Percentiles rank a stretch among this genome's conserved stretches.
Evolutionary conservation across 2,329 filamentous ascomycete species (phyloP).

Genomic region (Apiospora kogelbergensis): DNA sequence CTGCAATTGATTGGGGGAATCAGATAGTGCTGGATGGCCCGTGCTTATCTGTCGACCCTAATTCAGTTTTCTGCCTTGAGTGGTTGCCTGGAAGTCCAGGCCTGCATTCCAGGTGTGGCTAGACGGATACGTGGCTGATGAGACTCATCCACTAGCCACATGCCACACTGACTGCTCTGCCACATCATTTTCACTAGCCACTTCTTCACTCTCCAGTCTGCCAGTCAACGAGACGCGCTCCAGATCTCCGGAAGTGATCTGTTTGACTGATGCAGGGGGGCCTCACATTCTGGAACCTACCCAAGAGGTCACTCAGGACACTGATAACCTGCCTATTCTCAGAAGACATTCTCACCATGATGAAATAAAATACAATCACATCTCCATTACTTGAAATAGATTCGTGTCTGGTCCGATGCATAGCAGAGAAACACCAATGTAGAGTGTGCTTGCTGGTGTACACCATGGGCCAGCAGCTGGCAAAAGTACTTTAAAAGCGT

Average conservation of each 20-base stretch:
- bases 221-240: background rate
- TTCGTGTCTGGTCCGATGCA: background rate
- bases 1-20: background rate
- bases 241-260: background rate
- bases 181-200: background rate
- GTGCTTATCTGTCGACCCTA: constrained; percentile 5
- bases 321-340: background rate
- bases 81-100: background rate
- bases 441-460: background rate
- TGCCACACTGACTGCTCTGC: no score
- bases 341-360: background rate
- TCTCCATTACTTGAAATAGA: background rate
- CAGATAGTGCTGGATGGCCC: background rate
- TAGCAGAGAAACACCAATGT: background rate
- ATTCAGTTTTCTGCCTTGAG: background rate
- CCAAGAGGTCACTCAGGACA: background rate
- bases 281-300: background rate
- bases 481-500: background rate
- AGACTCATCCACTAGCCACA: background rate
- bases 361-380: background rate
- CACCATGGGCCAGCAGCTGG: background rate
- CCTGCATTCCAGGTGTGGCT: background rate
- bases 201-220: background rate
- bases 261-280: background rate
- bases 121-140: no score